These are phyloP conservation scores for Cantharellus anzutake DNA, from an alignment of 768 basidiomycete species.

Conservation along the genomic window DNA sequence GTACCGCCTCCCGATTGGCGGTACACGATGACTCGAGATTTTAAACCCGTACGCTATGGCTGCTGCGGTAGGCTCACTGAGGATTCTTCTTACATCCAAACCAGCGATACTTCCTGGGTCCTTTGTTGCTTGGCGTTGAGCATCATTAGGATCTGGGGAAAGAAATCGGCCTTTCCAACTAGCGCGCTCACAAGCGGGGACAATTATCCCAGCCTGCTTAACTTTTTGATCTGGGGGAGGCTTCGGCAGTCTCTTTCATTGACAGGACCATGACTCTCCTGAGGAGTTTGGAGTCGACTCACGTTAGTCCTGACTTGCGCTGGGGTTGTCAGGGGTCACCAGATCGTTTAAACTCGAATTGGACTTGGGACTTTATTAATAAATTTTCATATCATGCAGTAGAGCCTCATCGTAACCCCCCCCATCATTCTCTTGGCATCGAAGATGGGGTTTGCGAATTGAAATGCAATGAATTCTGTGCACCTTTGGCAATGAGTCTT, in stretches of 20 bases:
- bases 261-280: too few relatives aligned
- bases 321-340: too few relatives aligned
- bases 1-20: too few relatives aligned
- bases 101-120: conserved; percentile 92
- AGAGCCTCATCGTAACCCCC: conserved; percentile 25
- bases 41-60: conserved; percentile 31
- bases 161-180: conserved; percentile 15
- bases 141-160: conserved; percentile 98
- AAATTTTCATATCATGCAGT: conserved; percentile 28
- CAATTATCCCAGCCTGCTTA: conserved; percentile 29
- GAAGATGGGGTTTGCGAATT: conserved; percentile 16
- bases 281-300: too few relatives aligned
- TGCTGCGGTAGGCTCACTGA: conserved; percentile 97
- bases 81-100: conserved; percentile 91
- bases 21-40: too few relatives aligned
- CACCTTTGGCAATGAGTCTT: too few relatives aligned
- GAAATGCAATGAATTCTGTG: too few relatives aligned
- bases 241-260: conserved; percentile 47
- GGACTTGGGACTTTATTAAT: conserved; percentile 30
- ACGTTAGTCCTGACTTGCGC: conserved; percentile 12
- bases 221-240: conserved; percentile 43
- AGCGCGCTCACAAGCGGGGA: conserved; percentile 16
- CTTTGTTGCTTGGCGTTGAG: conserved; percentile 96
- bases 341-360: neutral
- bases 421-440: conserved; percentile 35